A percentile compares a stretch with the other conserved stretches of the same genome.
Conservation (phyloP, 2,329 filamentous ascomycete genomes). For the Byssothecium circinans region DNA sequence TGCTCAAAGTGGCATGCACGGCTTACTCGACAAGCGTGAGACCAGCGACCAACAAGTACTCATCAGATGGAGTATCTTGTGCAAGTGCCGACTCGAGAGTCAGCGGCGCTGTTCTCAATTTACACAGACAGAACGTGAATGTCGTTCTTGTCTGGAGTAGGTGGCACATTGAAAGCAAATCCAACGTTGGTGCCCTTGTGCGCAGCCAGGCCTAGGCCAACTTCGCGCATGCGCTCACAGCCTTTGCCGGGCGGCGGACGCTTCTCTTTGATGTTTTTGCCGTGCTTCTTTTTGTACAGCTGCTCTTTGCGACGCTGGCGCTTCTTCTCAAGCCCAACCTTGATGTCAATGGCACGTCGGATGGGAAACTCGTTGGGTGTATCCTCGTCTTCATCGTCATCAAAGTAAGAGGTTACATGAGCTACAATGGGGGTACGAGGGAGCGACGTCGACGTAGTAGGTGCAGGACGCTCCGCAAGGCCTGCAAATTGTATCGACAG, state of each 20-base stretch:
- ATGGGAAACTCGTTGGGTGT: conserved; percentile 61
- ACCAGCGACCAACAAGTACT: conserved; percentile 45
- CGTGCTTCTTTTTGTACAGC: conserved; percentile 84
- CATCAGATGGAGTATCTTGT: conserved; percentile 21
- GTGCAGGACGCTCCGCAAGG: conserved; percentile 63
- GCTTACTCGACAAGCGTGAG: conserved; percentile 17
- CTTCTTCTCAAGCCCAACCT: conserved; percentile 86
- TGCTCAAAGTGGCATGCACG: not conserved
- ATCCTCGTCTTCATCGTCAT: conserved; percentile 46
- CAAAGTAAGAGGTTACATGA: conserved; percentile 33
- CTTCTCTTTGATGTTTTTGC: conserved; percentile 73
- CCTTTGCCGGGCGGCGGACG: conserved; percentile 80
- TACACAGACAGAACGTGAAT: conserved; percentile 52
- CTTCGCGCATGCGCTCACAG: conserved; percentile 88
- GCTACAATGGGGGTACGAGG: conserved; percentile 69
- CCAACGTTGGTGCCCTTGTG: conserved; percentile 57
- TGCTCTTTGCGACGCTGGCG: conserved; percentile 91
- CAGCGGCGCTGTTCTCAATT: conserved; percentile 42
- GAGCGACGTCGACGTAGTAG: conserved; percentile 81
- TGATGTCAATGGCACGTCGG: conserved; percentile 95
- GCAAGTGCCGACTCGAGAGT: conserved; percentile 33
- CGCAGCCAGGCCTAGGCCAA: conserved; percentile 86
- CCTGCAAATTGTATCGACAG: conserved; percentile 52
- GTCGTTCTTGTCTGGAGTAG: conserved; percentile 33
- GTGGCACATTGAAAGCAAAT: conserved; percentile 30